Evolutionary conservation across 208 protist genomes (phyloP), one percentile per base, ranked within the genome.

Genomic region (Trichomonas vaginalis): DNA sequence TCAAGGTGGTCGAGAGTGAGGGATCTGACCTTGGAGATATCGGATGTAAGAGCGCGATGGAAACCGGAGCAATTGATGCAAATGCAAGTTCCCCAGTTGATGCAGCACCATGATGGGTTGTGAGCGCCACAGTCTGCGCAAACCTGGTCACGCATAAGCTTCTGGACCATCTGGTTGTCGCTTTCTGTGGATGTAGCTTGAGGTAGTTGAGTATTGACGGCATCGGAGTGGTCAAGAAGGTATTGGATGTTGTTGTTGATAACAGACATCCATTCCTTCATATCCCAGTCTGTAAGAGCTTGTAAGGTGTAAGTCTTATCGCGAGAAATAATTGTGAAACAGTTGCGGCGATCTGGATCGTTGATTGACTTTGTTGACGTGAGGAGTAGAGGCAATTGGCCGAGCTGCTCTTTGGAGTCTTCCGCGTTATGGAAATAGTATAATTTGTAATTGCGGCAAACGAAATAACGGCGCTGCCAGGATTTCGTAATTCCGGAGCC

Each of bases 1-100:
- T 92, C 86, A 14, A 92, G 45, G 27, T 39, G 40, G 37, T 95
- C 92, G 32, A 95, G 51, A 32, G 49, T 95, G 35, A 79, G 51
- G 8, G 92, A 95, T 32, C 51, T 32, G 27, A 95, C 92, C 61
- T 95, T 95, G 37, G 92, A 95, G 3, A 95, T 40, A 37, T 32
- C 10, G 8, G 51, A 37, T 32, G 49, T 79, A 6, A 95, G 35
- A 10, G 35, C 27, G 9, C 92, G 92, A 46, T 95, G 92, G 15
- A 95, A 14, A 39, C 92, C 92, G 4, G 92, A 95, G 61, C 92
- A 95, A 47, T 79, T 49, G 21, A 95, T 95, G 35, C 92, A 95
- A 80, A 95, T 95, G 61, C 47, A 95, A 9, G 42, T 79, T 79
- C 92, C 92, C 49, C 47, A 80, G 40, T 95, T 95, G 23, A 79